A percentile compares a stretch with the other conserved stretches of the same genome.
phyloP scores from a whole-genome alignment of 1,284 basidiomycete species.

The Boletus semigastroideus region DNA sequence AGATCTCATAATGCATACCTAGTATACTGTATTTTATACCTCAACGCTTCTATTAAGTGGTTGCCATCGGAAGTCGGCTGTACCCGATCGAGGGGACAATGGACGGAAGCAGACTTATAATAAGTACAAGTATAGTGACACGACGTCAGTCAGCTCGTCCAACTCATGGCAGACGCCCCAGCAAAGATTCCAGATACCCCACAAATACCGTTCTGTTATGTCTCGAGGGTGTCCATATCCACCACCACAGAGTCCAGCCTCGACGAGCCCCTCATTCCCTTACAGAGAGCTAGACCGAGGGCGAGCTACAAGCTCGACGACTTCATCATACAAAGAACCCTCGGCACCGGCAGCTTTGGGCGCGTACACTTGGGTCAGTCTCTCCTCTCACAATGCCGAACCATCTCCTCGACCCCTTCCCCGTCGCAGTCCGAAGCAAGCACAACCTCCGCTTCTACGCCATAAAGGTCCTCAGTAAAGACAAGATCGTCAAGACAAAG shows the following conservation, averaged over 20 bases:
- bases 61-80: constrained; percentile 21
- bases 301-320: constrained; percentile 69
- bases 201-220: background rate
- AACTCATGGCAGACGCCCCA: constrained; percentile 14
- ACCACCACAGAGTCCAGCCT: constrained; percentile 54
- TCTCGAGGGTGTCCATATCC: constrained; percentile 55
- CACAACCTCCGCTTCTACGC: constrained; percentile 94
- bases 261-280: constrained; percentile 29
- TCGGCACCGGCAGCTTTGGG: constrained; percentile 94
- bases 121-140: background rate
- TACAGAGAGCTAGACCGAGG: constrained; percentile 44
- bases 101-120: constrained; percentile 15
- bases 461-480: constrained; percentile 92
- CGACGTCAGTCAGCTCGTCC: constrained; percentile 3
- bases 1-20: constrained; percentile 8
- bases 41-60: constrained; percentile 8
- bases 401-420: background rate
- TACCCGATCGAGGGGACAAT: constrained; percentile 24
- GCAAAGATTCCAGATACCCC: constrained; percentile 15
- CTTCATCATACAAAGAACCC: constrained; percentile 74
- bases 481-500: constrained; percentile 94
- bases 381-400: background rate
- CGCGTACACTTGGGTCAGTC: constrained; percentile 85
- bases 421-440: constrained; percentile 71
- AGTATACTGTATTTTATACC: constrained; percentile 16